Base-by-base conservation (phyloP, 139 green algal species). In the Yamagishiella unicocca region DNA sequence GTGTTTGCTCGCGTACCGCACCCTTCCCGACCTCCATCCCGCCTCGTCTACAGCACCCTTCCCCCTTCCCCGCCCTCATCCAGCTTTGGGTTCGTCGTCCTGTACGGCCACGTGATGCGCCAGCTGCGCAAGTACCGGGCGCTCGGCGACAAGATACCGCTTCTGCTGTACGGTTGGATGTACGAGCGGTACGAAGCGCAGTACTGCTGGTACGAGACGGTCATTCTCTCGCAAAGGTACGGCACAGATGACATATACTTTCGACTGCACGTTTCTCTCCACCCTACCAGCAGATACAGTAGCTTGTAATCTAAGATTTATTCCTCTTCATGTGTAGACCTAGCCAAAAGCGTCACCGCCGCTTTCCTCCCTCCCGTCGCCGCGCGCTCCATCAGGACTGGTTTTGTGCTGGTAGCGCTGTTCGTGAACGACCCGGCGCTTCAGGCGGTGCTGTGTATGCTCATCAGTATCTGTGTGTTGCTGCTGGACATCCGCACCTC, bases 141-240 rank as follows among this genome's bases (percentile, higher is more conserved):
- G 25, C 74, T 90, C 31, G 85, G 73, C 8, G 85, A 90, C 45
- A 87, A 80, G 67, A 25, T 35, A 4, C 85, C 85, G 21, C 76
- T 87, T 2, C 64, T 90, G 76, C 24, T 90, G 42, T 90, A 83
- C 61, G 85, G 85, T 3, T 90, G 85, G 85, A 86, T 90, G 42
- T 90, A 90, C 85, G 85, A 90, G 12, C 58, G 37, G 46, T 90
- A 87, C 50, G 61, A 87, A 46, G 76, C 76, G 33, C 62, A 89
- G 50, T 87, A 55, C 10, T 90, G 58, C 50, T 90, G 85, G 85
- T 90, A 87, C 50, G 66, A 90, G 33, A 29, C 64, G 4, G 67
- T 87, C 45, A 67, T 46, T 53, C 24, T 90, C 0, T 17, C 82
- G 29, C 85, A 90, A 33, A 74, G 85, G 79, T 85, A 2, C 7